Base-by-base conservation (phyloP, 202 grass and related monocot genomes). In the Panicum hallii region DNA sequence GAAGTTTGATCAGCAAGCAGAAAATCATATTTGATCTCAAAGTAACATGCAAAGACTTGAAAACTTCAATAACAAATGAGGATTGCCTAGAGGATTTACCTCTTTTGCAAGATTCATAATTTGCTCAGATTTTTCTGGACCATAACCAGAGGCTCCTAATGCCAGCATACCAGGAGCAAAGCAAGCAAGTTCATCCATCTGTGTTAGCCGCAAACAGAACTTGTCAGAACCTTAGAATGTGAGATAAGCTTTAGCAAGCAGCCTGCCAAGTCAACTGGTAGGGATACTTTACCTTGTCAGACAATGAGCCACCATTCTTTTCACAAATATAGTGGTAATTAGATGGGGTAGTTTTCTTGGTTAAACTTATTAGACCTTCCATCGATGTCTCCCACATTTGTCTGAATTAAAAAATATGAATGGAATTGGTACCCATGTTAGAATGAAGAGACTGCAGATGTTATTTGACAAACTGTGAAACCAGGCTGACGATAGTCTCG, bases 311-410 rank as follows among this genome's bases (percentile, higher is more conserved):
- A 63, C 97, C 93, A 85, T 79, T 97, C 84, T 99, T 97, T 80
- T 99, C 97, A 76, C 93, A 99, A 26, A 99, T 99, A 83, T 99
- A 99, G 53, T 82, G 73, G 83, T 91, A 99, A 90, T 87, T 97
- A 83, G 97, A 97, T 10, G 97, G 92, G 52, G 88, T 97, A 66
- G 92, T 94, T 94, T 88, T 94, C 80, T 60, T 90, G 50, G 89
- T 88, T 85, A 99, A 92, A 83, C 91, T 99, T 84, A 91, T 42
- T 80, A 99, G 79, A 76, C 97, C 97, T 88, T 99, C 97, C 97
- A 99, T 99, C 84, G 97, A 99, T 81, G 90, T 94, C 63, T 99
- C 97, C 97, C 96, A 99, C 96, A 99, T 99, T 99, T 99, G 42
- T 90, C 96, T 96, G 84, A 34, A 63, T 83, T 62, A 34, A 83